These are phyloP conservation scores for Geotrichum restrictum DNA, from an alignment of 1,139 yeast species.

Conservation along the genomic window DNA sequence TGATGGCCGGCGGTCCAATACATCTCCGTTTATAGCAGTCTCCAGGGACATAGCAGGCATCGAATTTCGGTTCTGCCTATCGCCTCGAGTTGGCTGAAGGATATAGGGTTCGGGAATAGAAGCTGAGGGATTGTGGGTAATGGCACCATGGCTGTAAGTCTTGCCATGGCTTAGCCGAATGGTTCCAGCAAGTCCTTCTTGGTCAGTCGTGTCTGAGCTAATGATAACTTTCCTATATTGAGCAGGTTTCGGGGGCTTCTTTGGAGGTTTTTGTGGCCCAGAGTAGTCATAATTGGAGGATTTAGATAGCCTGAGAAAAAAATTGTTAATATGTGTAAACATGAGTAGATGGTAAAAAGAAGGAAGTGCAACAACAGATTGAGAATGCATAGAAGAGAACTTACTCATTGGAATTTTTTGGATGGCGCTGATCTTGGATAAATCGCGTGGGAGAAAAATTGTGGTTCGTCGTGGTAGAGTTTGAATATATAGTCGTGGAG, in stretches of 20 bases:
- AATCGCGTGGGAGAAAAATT: not conserved
- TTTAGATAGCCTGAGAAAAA: conserved; percentile 1
- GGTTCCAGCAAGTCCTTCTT: not conserved
- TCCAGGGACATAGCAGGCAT: not conserved
- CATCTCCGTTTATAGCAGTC: not conserved
- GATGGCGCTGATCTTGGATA: not conserved
- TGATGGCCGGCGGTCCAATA: conserved; percentile 7
- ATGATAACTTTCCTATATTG: conserved; percentile 7
- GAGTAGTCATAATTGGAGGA: not conserved
- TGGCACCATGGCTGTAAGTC: not conserved
- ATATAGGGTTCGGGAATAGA: not conserved
- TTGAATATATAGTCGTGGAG: not conserved
- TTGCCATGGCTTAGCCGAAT: not conserved
- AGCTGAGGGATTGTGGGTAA: not conserved
- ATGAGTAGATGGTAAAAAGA: not conserved
- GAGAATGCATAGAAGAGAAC: not conserved
- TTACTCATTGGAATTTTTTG: conserved; percentile 7
- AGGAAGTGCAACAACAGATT: not conserved
- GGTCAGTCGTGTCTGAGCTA: not conserved
- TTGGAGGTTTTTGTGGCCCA: not conserved
- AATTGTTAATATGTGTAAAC: conserved; percentile 5
- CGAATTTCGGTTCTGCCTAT: not conserved
- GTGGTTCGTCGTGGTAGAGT: conserved; percentile 1
- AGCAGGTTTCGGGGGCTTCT: conserved; percentile 10
- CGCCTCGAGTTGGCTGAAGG: not conserved